phyloP scores from a whole-genome alignment of 352 stramenopile genomes.

The Globisporangium parvum region DNA sequence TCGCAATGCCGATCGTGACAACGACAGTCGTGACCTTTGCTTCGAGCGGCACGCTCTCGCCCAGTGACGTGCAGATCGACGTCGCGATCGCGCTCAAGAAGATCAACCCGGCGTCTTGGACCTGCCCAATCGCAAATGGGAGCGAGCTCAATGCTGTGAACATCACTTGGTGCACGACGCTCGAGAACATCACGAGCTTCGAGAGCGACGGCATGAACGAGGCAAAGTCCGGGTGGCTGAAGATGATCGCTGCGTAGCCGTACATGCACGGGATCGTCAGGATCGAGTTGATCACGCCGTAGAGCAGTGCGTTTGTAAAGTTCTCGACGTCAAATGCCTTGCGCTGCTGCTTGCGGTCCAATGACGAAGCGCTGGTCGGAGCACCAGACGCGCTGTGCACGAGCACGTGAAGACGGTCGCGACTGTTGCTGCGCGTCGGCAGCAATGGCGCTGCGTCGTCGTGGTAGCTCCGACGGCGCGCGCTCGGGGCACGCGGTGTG shows the following conservation, averaged over 20 bases:
- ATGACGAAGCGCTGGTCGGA: background rate
- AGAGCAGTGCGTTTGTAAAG: slow-evolving; percentile 69
- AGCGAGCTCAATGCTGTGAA: slow-evolving; percentile 89
- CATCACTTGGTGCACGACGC: slow-evolving; percentile 92
- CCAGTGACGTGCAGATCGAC: slow-evolving; percentile 82
- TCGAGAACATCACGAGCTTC: slow-evolving; percentile 96
- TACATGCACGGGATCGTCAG: slow-evolving; percentile 93
- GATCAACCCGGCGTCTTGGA: slow-evolving; percentile 98
- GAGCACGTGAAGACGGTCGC: slow-evolving; percentile 2
- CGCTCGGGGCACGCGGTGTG: slow-evolving; percentile 18
- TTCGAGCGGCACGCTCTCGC: slow-evolving; percentile 51
- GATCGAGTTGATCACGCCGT: slow-evolving; percentile 92
- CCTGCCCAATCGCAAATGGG: slow-evolving; percentile 96
- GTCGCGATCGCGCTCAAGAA: slow-evolving; percentile 94
- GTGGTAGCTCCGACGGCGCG: slow-evolving; percentile 26
- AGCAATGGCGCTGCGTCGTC: slow-evolving; percentile 22
- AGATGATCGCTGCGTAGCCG: slow-evolving; percentile 95
- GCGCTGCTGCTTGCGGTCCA: background rate
- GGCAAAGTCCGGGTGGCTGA: slow-evolving; percentile 86
- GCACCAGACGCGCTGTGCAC: background rate
- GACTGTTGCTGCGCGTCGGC: slow-evolving; percentile 12
- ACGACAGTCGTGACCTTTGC: slow-evolving; percentile 92
- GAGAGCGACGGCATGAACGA: slow-evolving; percentile 87
- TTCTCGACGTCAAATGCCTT: slow-evolving; percentile 20
- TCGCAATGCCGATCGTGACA: slow-evolving; percentile 90